Evolutionary conservation across 352 stramenopile species (phyloP).

Genomic region (Pythium volutum): DNA sequence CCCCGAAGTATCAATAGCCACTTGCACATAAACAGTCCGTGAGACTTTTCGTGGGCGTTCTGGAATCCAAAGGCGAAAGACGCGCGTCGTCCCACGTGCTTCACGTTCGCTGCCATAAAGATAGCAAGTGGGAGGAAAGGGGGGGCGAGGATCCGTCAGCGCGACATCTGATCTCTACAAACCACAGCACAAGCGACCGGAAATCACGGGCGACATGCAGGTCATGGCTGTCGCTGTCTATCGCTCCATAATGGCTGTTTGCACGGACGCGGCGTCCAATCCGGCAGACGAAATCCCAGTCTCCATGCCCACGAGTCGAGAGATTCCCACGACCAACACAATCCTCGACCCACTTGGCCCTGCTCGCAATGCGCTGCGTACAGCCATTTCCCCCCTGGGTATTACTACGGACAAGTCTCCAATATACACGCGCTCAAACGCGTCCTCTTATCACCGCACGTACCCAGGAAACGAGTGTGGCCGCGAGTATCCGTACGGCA

Average conservation of each 20-base stretch:
- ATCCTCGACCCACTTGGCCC: slow-evolving; percentile 5
- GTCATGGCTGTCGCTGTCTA: not conserved
- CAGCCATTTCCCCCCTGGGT: not conserved
- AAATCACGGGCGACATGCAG: not conserved
- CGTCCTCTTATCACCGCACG: too few relatives aligned
- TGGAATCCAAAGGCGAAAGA: too few relatives aligned
- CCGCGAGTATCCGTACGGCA: not conserved
- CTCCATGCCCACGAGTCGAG: not conserved
- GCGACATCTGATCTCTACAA: too few relatives aligned
- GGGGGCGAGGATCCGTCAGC: too few relatives aligned
- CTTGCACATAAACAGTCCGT: slow-evolving; percentile 18
- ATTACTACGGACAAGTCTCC: not conserved
- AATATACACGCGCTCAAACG: not conserved
- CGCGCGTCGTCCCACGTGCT: too few relatives aligned
- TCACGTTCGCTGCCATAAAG: too few relatives aligned
- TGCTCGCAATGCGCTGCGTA: too few relatives aligned
- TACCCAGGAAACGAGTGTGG: slow-evolving; percentile 2
- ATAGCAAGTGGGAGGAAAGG: too few relatives aligned
- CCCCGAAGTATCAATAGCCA: slow-evolving; percentile 9
- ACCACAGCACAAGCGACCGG: too few relatives aligned
- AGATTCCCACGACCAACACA: not conserved
- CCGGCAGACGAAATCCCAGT: slow-evolving; percentile 4
- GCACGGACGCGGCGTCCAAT: not conserved
- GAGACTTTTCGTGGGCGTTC: not conserved
- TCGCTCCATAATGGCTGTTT: not conserved